Percentiles rank a stretch among this genome's conserved stretches.
Evolutionary conservation across 1,284 basidiomycete species (phyloP).

Genomic region (Trametes polyzona): DNA sequence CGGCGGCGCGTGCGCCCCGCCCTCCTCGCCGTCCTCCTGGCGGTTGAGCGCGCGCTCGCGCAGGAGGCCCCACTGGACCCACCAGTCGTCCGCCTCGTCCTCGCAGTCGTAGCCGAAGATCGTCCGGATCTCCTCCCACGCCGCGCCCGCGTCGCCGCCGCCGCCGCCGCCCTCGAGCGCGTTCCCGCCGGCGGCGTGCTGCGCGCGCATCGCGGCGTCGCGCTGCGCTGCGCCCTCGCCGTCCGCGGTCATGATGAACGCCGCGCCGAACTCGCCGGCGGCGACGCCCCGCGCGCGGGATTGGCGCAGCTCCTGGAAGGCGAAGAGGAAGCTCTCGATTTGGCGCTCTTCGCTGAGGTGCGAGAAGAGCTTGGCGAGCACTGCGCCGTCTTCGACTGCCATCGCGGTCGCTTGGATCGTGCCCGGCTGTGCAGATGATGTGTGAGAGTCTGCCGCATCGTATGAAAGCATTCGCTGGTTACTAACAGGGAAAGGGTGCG

Average conservation of each 20-base stretch:
- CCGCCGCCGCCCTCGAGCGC: constrained; percentile 36
- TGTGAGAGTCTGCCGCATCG: constrained; percentile 21
- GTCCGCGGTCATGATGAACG: constrained; percentile 21
- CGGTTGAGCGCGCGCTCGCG: constrained; percentile 33
- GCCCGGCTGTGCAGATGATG: constrained; percentile 36
- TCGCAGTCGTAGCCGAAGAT: constrained; percentile 42
- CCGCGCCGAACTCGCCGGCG: constrained; percentile 25
- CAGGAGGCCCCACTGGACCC: constrained; percentile 41
- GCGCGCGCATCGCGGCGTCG: constrained; percentile 46
- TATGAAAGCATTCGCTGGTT: constrained; percentile 25
- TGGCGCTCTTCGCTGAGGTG: constrained; percentile 54
- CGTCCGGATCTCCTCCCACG: constrained; percentile 34
- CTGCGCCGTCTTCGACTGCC: constrained; percentile 56
- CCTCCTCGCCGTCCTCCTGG: neutral
- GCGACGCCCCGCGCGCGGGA: constrained; percentile 23
- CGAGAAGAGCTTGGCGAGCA: constrained; percentile 61
- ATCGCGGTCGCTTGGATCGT: constrained; percentile 43
- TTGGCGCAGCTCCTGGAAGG: constrained; percentile 53
- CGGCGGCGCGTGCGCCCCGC: neutral
- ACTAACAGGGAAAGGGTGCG: constrained; percentile 55
- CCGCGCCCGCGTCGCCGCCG: constrained; percentile 30
- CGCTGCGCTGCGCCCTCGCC: constrained; percentile 42
- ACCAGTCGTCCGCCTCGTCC: constrained; percentile 44
- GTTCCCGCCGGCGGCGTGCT: constrained; percentile 42
- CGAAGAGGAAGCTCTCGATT: constrained; percentile 53